Conservation (phyloP, 2,329 filamentous ascomycete species). For the Fusarium longipes region DNA sequence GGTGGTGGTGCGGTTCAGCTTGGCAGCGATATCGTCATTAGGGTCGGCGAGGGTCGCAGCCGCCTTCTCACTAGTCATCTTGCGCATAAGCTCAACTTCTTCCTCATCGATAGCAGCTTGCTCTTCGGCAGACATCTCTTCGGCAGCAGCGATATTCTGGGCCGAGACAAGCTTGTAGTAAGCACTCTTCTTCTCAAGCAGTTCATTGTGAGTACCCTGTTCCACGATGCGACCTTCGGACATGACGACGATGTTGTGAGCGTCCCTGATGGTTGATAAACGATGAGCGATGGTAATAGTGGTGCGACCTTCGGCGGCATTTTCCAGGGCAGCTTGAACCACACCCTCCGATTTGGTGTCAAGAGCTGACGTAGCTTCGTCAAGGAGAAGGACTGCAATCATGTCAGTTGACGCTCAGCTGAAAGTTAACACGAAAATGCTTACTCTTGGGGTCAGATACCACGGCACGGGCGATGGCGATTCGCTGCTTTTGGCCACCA, state of each 20-base stretch:
- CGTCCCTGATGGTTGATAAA: conserved; percentile 91
- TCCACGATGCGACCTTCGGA: conserved; percentile 86
- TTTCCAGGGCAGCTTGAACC: conserved; percentile 91
- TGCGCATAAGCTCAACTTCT: conserved; percentile 63
- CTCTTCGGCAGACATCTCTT: conserved; percentile 64
- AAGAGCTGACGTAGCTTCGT: conserved; percentile 93
- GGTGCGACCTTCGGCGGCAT: conserved; percentile 84
- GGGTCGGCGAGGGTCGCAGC: conserved; percentile 64
- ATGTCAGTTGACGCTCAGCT: conserved; percentile 13
- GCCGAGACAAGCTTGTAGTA: conserved; percentile 90
- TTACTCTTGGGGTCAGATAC: conserved; percentile 86
- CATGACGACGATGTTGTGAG: conserved; percentile 97
- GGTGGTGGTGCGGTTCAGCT: conserved; percentile 66
- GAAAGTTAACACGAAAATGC: conserved; percentile 31
- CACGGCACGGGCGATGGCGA: conserved; percentile 91
- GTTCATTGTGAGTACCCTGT: conserved; percentile 86
- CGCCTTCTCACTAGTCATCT: conserved; percentile 56
- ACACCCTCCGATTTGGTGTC: conserved; percentile 96
- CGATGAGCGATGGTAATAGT: conserved; percentile 97
- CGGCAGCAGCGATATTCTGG: conserved; percentile 78
- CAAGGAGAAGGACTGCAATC: conserved; percentile 77
- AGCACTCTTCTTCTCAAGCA: conserved; percentile 76
- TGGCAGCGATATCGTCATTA: conserved; percentile 69
- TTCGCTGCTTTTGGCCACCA: conserved; percentile 96
- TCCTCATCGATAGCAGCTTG: conserved; percentile 61